Evolutionary conservation across 2,329 filamentous ascomycete genomes (phyloP), one percentile per base, ranked within the genome.

Genomic region (Exophiala lecanii-corni): DNA sequence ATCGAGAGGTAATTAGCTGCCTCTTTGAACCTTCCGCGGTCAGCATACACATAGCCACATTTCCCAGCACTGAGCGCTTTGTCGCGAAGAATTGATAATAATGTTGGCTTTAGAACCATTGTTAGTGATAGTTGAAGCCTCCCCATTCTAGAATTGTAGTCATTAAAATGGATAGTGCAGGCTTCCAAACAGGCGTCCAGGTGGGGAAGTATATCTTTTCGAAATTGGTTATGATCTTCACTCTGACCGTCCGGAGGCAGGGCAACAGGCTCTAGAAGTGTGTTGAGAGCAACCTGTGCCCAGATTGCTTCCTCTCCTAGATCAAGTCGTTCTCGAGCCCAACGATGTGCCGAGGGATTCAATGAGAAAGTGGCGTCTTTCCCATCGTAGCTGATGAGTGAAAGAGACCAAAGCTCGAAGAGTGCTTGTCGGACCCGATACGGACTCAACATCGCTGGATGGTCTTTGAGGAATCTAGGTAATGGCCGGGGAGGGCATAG

Each of bases 21-120:
- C 31, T 53, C 30, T 21, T 19, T 21, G 17, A 56, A 58, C 10
- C 32, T 39, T 15, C 55, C 55, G 31, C 45, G 30, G 25, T 50
- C 36, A 15, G 36, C 47, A 33, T 49, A 56, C 12, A 57, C 35
- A 18, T 49, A 49, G 13, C 53, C 51, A 36, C 49, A 54, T 38
- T 57, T 57, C 5, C 44, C 55, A 25, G 49, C 43, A 32, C 38
- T 47, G 18, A 40, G 16, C 19, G 32, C 36, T 38, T 54, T 39
- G n/a, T 53, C 33, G 2, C 41, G 25, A 10, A 53, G 23, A 30
- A 51, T 43, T 12, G 33, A 31, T 9, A 53, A 32, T 15, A 42
- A 18, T 18, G 46, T 47, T 28, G 43, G 51, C 7, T n/a, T 18
- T 7, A 36, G 26, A 13, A 18, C 36, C 6, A 9, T 4, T 25